Evolutionary conservation across 192 early-diverging fungal species (phyloP).

Genomic region (Umbelopsis vinacea): DNA sequence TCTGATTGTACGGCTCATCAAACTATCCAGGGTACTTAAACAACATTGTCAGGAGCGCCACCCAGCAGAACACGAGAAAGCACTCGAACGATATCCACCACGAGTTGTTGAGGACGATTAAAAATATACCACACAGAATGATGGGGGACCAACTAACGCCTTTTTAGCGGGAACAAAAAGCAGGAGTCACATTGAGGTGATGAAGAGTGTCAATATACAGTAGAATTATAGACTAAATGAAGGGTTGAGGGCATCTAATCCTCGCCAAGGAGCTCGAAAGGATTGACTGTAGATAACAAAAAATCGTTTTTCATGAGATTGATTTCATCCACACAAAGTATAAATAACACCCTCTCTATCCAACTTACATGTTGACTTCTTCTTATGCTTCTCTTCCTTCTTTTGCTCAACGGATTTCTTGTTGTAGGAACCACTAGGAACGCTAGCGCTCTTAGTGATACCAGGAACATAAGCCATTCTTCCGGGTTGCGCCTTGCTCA

Average conservation of each 20-base stretch:
- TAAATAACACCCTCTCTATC: neutral
- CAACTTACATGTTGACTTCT: conserved; percentile 42
- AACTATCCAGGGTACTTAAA: conserved; percentile 29
- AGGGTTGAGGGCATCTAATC: neutral
- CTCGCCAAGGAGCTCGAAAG: conserved; percentile 17
- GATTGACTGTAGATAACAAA: conserved; percentile 3
- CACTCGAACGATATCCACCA: conserved; percentile 34
- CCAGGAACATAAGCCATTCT: conserved; percentile 64
- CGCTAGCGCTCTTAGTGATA: conserved; percentile 48
- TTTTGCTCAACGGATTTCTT: conserved; percentile 36
- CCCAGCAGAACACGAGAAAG: conserved; percentile 28
- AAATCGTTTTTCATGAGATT: neutral
- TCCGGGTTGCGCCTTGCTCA: conserved; percentile 62
- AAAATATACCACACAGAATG: conserved; percentile 1
- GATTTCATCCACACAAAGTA: neutral
- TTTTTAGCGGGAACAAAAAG: neutral
- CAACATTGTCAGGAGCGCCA: conserved; percentile 25
- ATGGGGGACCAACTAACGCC: neutral
- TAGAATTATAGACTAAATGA: conserved; percentile 2
- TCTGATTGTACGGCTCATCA: neutral
- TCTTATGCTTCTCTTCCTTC: conserved; percentile 34
- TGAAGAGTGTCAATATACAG: conserved; percentile 10
- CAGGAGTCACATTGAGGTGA: neutral
- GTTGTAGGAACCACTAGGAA: conserved; percentile 16
- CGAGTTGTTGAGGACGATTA: conserved; percentile 31